Evolutionary conservation across 108 stramenopile genomes (phyloP).

Genomic region (Chaetoceros tenuissimus): DNA sequence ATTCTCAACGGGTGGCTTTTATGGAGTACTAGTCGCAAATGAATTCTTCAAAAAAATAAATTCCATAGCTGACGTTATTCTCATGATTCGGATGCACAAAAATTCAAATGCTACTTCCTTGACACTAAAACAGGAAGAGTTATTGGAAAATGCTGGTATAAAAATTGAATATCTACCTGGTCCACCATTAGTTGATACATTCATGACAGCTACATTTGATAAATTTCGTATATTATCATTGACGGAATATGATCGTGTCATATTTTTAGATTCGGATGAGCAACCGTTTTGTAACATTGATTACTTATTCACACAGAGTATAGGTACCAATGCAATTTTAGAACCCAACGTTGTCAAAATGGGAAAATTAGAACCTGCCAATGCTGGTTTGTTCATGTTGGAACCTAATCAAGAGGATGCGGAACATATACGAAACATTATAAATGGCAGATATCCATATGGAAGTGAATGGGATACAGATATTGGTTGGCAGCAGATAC

Average conservation of each 20-base stretch:
- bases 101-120: slow-evolving; percentile 11
- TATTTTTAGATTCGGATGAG: slow-evolving; percentile 66
- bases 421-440: slow-evolving; percentile 13
- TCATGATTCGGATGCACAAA: slow-evolving; percentile 27
- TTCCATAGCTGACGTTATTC: slow-evolving; percentile 31
- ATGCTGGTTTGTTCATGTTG: slow-evolving; percentile 48
- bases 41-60: slow-evolving; percentile 20
- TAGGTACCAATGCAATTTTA: slow-evolving; percentile 4
- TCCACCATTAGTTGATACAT: slow-evolving; percentile 12
- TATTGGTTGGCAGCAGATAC: no score
- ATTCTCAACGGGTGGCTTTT: slow-evolving; percentile 33
- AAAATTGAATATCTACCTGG: slow-evolving; percentile 26
- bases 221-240: slow-evolving; percentile 45
- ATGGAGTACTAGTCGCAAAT: slow-evolving; percentile 29
- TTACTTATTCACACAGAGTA: slow-evolving; percentile 36
- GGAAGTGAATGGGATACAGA: slow-evolving; percentile 27
- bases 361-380: slow-evolving; percentile 24
- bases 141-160: slow-evolving; percentile 19
- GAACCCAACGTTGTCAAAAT: slow-evolving; percentile 32
- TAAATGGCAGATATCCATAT: slow-evolving; percentile 9
- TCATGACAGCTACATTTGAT: slow-evolving; percentile 29
- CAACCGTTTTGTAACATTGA: slow-evolving; percentile 51
- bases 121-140: slow-evolving; percentile 14
- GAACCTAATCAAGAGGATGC: slow-evolving; percentile 25
- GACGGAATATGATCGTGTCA: slow-evolving; percentile 49